Evolutionary conservation across 129 eudicot species (phyloP).

Genomic region (Escallonia rubra): DNA sequence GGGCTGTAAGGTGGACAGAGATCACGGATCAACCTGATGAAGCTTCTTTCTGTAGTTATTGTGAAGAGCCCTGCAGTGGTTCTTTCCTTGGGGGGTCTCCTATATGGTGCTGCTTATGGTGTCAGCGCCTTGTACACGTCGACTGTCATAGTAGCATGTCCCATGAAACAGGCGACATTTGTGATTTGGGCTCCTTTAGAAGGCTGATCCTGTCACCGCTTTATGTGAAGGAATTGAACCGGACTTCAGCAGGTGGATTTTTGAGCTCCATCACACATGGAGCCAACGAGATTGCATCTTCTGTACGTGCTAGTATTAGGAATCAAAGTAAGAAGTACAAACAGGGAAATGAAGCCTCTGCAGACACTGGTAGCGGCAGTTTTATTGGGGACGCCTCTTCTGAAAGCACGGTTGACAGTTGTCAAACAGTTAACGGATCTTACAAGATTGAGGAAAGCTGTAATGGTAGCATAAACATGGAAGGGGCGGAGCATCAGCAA

Average conservation of each 20-base stretch:
- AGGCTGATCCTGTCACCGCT: conserved; percentile 86
- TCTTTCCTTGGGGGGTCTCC: conserved; percentile 98
- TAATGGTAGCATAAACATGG: conserved; percentile 34
- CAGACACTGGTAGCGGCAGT: conserved; percentile 43
- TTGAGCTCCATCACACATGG: conserved; percentile 92
- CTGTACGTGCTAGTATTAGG: conserved; percentile 90
- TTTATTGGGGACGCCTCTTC: conserved; percentile 38
- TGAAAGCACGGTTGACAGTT: conserved; percentile 38
- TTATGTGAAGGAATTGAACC: conserved; percentile 64
- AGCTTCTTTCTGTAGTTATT: conserved; percentile 80
- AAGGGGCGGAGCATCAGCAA: conserved; percentile 35
- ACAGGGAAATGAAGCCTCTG: conserved; percentile 46
- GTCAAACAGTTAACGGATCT: conserved; percentile 35
- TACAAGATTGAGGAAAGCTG: conserved; percentile 40
- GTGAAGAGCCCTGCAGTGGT: conserved; percentile 95
- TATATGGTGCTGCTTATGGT: conserved; percentile 96
- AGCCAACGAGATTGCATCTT: conserved; percentile 97
- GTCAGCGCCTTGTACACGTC: conserved; percentile 94
- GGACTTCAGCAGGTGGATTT: conserved; percentile 64
- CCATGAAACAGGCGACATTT: conserved; percentile 83
- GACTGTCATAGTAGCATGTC: conserved; percentile 82
- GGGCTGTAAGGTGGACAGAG: conserved; percentile 97
- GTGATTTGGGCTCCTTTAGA: conserved; percentile 92
- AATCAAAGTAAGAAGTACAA: conserved; percentile 76
- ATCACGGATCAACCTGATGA: conserved; percentile 84